phyloP scores from a whole-genome alignment of 2,329 filamentous ascomycete species.

The Penicillium paneum region DNA sequence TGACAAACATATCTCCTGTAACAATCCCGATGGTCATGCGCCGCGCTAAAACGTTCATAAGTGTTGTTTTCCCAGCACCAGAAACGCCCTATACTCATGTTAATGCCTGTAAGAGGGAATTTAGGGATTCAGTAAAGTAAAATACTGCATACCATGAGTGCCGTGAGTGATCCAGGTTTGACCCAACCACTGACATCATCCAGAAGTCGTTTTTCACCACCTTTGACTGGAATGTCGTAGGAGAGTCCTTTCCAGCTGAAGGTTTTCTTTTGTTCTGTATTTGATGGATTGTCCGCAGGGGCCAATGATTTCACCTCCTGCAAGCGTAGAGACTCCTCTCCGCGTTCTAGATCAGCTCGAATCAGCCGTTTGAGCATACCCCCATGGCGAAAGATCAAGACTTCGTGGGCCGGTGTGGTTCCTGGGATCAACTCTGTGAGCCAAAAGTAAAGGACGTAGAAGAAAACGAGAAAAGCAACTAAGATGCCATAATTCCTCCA shows the following conservation, averaged over 20 bases:
- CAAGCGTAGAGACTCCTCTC: constrained; percentile 16
- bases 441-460: constrained; percentile 65
- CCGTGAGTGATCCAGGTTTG: constrained; percentile 55
- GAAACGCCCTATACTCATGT: constrained; percentile 49
- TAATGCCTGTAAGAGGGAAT: background rate
- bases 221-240: constrained; percentile 54
- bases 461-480: constrained; percentile 61
- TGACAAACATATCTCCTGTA: constrained; percentile 64
- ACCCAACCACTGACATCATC: constrained; percentile 56
- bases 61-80: constrained; percentile 60
- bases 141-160: constrained; percentile 46
- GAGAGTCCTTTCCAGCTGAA: constrained; percentile 55
- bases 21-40: constrained; percentile 61
- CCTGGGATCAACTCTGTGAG: constrained; percentile 39
- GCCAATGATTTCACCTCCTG: constrained; percentile 14
- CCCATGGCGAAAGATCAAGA: constrained; percentile 63
- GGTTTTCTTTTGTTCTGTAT: constrained; percentile 33
- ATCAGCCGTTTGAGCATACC: constrained; percentile 45
- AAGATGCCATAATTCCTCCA: constrained; percentile 71
- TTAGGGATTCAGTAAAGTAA: background rate
- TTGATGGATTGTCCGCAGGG: constrained; percentile 28
- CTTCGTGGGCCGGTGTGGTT: constrained; percentile 59
- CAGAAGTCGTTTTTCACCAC: constrained; percentile 50
- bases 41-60: constrained; percentile 57
- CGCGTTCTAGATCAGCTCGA: constrained; percentile 21